Evolutionary conservation across 768 basidiomycete species (phyloP), one percentile per base, ranked within the genome.

Genomic region (Brasilioporus rufonigricans): DNA sequence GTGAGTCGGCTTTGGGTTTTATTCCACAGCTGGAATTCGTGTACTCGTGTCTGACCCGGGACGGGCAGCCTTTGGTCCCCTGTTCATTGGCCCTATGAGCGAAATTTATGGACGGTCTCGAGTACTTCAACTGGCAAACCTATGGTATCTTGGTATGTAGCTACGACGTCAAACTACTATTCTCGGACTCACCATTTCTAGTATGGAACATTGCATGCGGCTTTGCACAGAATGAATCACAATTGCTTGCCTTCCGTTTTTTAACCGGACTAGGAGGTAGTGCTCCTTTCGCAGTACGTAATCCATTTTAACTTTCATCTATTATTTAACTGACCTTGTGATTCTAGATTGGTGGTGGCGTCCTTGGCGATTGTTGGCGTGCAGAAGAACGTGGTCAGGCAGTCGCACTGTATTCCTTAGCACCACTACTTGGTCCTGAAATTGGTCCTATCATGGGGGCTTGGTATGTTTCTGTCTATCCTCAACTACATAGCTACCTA

Each of bases 201-300:
- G 88, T 65, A 11, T 89, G 80, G 86, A 87, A 81, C 68, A 62
- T 83, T 16, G 84, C 21, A 26, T 85, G 84, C 59, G 83, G 84
- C 0, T 89, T 88, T 53, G 82, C 87, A 0, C 77, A 78, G 51
- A 85, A 74, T 48, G 75, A 76, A 53, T 71, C 69, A 0, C 80
- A 88, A 58, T 71, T 90, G 13, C 80, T 89, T 48, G 83, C 74
- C 0, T 90, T 91, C 61, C 80, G 88, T n/a, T 81, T 91, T 58
- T 68, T 90, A 1, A 71, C 87, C 1, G 88, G 89, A 2, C 55
- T 91, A 3, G 89, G 89, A 26, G 89, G 88, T 1, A 84, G 85
- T 50, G 88, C 87, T 0, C 86, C 88, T 7, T 71, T 89, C 3
- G 69, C 82, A 7, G 76, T 77, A 59, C 31, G 71, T 1, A 16